Conservation (phyloP, 1,284 basidiomycete species). For the Fomitiporia mediterranea region DNA sequence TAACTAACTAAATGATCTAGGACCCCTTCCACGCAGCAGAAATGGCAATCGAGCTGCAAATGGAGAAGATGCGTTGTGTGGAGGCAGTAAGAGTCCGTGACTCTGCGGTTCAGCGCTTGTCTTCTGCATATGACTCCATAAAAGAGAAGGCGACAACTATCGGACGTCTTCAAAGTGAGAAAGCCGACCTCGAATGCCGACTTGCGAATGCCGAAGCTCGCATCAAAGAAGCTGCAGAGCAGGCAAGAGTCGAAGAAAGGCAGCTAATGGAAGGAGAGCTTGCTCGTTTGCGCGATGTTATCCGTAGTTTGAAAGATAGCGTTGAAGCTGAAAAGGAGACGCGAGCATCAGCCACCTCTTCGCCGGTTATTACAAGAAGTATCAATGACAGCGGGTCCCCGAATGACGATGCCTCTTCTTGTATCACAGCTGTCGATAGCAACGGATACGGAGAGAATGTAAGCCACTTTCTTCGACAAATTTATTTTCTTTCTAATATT, state of each 20-base stretch:
- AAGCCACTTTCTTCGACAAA: neutral
- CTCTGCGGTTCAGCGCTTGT: slow-evolving; percentile 54
- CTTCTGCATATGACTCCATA: slow-evolving; percentile 55
- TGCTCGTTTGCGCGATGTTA: slow-evolving; percentile 33
- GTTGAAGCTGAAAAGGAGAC: slow-evolving; percentile 28
- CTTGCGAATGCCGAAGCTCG: slow-evolving; percentile 19
- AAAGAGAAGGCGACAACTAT: slow-evolving; percentile 54
- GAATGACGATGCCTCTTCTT: slow-evolving; percentile 6
- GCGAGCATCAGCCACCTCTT: slow-evolving; percentile 16
- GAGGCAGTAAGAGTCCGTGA: slow-evolving; percentile 65
- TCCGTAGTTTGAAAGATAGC: slow-evolving; percentile 34
- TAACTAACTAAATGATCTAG: slow-evolving; percentile 24
- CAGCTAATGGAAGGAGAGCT: slow-evolving; percentile 32
- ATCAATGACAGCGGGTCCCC: slow-evolving; percentile 4
- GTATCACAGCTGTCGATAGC: neutral
- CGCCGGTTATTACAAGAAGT: slow-evolving; percentile 8
- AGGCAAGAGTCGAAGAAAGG: slow-evolving; percentile 12
- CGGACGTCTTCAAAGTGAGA: slow-evolving; percentile 43
- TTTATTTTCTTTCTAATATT: too few species aligned
- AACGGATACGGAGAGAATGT: slow-evolving; percentile 6
- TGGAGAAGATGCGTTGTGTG: slow-evolving; percentile 48
- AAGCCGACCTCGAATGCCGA: slow-evolving; percentile 28
- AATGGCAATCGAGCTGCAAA: slow-evolving; percentile 50
- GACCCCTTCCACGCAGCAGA: slow-evolving; percentile 26
- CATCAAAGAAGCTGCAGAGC: neutral